These are phyloP conservation scores for Phlyctochytrium planicorne DNA, from an alignment of 192 early-diverging fungal species.

Conservation along the genomic window DNA sequence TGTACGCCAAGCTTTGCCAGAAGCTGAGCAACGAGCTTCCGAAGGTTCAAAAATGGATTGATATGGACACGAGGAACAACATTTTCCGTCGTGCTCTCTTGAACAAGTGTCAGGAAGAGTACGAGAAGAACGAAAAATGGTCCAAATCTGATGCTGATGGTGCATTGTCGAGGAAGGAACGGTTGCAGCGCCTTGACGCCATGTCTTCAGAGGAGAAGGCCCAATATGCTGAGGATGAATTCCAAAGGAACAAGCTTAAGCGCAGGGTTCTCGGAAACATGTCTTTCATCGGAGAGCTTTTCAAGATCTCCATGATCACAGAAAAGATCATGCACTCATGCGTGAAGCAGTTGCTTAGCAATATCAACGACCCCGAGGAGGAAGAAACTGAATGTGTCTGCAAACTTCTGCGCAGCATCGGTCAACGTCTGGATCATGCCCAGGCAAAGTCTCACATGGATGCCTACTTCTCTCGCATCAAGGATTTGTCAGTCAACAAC, in stretches of 20 bases:
- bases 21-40: conserved; percentile 61
- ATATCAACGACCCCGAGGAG: conserved; percentile 77
- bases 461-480: conserved; percentile 82
- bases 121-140: conserved; percentile 87
- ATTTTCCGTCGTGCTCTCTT: conserved; percentile 91
- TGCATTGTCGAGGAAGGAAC: conserved; percentile 31
- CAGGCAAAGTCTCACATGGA: conserved; percentile 71
- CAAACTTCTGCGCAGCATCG: conserved; percentile 89
- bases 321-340: conserved; percentile 94
- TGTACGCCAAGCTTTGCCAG: conserved; percentile 88
- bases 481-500: conserved; percentile 66
- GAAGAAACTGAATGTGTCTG: conserved; percentile 93
- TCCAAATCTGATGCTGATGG: conserved; percentile 37
- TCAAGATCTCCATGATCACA: conserved; percentile 84
- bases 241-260: conserved; percentile 87
- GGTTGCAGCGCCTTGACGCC: conserved; percentile 49
- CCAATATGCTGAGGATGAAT: conserved; percentile 62
- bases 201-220: conserved; percentile 62
- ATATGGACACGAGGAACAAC: conserved; percentile 62
- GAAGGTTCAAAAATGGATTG: conserved; percentile 58
- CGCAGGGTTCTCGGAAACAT: conserved; percentile 92
- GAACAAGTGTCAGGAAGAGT: conserved; percentile 93
- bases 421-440: conserved; percentile 72
- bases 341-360: conserved; percentile 75
- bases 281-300: conserved; percentile 94